Percentiles rank a stretch among this genome's conserved stretches.
Evolutionary conservation across 2,329 filamentous ascomycete species (phyloP).

Genomic region (Aspergillus sp.): DNA sequence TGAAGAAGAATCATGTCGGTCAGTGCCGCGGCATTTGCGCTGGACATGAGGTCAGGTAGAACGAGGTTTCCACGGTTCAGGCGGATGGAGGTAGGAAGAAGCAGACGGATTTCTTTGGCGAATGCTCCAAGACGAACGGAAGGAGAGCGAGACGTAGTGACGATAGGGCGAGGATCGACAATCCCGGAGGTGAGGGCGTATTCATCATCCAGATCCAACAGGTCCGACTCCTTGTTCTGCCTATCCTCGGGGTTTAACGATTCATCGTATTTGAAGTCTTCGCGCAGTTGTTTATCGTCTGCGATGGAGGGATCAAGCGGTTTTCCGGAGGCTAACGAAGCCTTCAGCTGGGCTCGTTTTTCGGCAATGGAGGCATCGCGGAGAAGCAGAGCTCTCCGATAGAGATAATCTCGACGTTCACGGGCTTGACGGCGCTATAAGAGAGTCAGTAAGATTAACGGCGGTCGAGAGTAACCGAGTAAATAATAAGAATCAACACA

Average conservation of each 20-base stretch:
- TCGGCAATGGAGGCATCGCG: constrained; percentile 90
- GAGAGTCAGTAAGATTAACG: background rate
- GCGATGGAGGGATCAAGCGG: constrained; percentile 78
- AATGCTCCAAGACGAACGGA: constrained; percentile 83
- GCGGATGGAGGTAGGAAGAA: constrained; percentile 81
- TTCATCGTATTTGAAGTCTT: constrained; percentile 94
- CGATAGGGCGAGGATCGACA: constrained; percentile 81
- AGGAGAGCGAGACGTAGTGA: constrained; percentile 88
- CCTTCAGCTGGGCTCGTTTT: constrained; percentile 82
- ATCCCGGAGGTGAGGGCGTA: constrained; percentile 89
- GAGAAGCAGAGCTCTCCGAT: constrained; percentile 81
- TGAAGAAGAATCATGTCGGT: constrained; percentile 85
- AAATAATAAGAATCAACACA: background rate
- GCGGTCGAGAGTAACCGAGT: background rate
- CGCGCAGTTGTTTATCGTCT: constrained; percentile 78
- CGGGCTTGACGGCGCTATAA: constrained; percentile 68
- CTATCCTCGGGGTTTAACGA: constrained; percentile 60
- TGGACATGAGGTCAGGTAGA: constrained; percentile 78
- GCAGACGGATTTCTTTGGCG: constrained; percentile 82
- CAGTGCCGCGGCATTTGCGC: constrained; percentile 75
- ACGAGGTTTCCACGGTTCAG: constrained; percentile 91
- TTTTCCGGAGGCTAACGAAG: constrained; percentile 84
- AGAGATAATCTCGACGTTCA: constrained; percentile 83
- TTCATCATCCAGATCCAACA: constrained; percentile 85
- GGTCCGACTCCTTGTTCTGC: constrained; percentile 76